phyloP scores from a whole-genome alignment of 2,329 filamentous ascomycete species.

The Fusarium guadeloupense region DNA sequence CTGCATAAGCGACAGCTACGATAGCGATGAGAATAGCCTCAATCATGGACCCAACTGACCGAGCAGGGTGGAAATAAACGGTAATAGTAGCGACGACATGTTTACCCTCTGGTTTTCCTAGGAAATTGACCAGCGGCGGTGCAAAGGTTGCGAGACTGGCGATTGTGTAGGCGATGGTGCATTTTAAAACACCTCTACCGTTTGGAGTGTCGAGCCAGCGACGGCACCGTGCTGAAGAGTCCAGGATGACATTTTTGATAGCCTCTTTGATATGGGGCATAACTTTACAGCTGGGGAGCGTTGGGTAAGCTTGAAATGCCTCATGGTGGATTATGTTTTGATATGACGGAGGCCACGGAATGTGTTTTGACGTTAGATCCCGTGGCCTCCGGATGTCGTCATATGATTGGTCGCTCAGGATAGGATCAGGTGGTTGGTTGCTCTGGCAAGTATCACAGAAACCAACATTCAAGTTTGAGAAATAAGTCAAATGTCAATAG shows the following conservation, averaged over 20 bases:
- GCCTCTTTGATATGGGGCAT: conserved; percentile 22
- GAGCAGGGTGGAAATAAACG: conserved; percentile 92
- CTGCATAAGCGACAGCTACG: conserved; percentile 77
- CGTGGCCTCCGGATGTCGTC: conserved; percentile 11
- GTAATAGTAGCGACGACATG: conserved; percentile 94
- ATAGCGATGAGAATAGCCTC: conserved; percentile 82
- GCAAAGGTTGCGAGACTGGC: conserved; percentile 89
- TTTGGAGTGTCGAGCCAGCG: conserved; percentile 68
- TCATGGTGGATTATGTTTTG: conserved; percentile 22
- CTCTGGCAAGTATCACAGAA: too few relatives aligned
- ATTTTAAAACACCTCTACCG: conserved; percentile 86
- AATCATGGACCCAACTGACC: conserved; percentile 88
- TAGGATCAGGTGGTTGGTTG: conserved; percentile 2
- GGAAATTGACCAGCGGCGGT: conserved; percentile 72
- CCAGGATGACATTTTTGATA: conserved; percentile 41
- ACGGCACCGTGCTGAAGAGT: conserved; percentile 64
- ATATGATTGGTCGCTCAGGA: conserved; percentile 23
- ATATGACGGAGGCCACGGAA: background rate
- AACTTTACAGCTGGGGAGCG: background rate
- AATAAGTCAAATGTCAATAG: too few relatives aligned
- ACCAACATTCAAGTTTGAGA: too few relatives aligned
- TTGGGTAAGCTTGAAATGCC: background rate
- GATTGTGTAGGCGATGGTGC: conserved; percentile 86
- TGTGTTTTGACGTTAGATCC: background rate
- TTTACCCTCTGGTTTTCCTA: conserved; percentile 89